phyloP scores from a whole-genome alignment of 805 yeast species.

The Zygotorulaspora danielsina region DNA sequence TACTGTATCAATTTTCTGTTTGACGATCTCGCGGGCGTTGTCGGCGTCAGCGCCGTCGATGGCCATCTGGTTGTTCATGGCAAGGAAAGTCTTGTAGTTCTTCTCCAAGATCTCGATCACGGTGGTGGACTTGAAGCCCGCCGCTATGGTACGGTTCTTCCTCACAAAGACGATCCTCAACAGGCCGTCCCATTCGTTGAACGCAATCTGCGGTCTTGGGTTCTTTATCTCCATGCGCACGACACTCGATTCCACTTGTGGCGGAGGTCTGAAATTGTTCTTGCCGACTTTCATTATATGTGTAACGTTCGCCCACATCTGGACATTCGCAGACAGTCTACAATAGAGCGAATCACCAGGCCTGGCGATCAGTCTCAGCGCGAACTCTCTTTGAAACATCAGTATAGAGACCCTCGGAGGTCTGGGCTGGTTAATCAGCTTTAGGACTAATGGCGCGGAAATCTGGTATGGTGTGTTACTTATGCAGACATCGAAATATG shows the following conservation, averaged over 20 bases:
- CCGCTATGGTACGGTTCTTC: slow-evolving; percentile 87
- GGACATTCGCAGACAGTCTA: slow-evolving; percentile 92
- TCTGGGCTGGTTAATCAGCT: slow-evolving; percentile 78
- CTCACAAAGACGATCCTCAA: slow-evolving; percentile 87
- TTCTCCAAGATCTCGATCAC: slow-evolving; percentile 78
- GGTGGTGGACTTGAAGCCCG: slow-evolving; percentile 82
- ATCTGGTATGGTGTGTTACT: slow-evolving; percentile 98
- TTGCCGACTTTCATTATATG: slow-evolving; percentile 98
- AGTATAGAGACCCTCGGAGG: slow-evolving; percentile 94
- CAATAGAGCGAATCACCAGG: slow-evolving; percentile 96
- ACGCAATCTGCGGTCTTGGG: slow-evolving; percentile 93
- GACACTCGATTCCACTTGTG: slow-evolving; percentile 95
- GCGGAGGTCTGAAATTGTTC: slow-evolving; percentile 96
- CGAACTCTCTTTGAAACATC: slow-evolving; percentile 98
- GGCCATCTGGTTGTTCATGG: slow-evolving; percentile 44
- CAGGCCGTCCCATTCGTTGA: slow-evolving; percentile 95
- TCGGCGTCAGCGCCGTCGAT: slow-evolving; percentile 44
- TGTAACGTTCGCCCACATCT: slow-evolving; percentile 99
- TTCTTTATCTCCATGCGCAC: slow-evolving; percentile 87
- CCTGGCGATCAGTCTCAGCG: slow-evolving; percentile 84
- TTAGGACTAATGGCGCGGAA: slow-evolving; percentile 93
- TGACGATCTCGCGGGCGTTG: slow-evolving; percentile 45
- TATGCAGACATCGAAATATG: slow-evolving; percentile 92
- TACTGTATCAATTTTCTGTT: slow-evolving; percentile 67
- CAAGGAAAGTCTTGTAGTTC: slow-evolving; percentile 77